A percentile compares a stretch with the other conserved stretches of the same genome.
Conservation (phyloP, 2,329 filamentous ascomycete genomes). For the Madurella fahalii region DNA sequence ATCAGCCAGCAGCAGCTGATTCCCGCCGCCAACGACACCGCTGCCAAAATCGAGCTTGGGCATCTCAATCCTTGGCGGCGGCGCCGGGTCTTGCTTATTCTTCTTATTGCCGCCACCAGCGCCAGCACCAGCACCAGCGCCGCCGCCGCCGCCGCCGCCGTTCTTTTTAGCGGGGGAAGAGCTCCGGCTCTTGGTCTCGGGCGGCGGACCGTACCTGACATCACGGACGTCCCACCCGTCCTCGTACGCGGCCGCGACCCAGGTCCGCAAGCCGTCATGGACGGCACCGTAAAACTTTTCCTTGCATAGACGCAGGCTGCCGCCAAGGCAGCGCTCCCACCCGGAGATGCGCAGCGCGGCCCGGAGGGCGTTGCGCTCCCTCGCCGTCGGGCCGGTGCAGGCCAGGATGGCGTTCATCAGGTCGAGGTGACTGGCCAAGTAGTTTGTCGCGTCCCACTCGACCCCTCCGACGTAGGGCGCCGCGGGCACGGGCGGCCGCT, state of each 20-base stretch:
- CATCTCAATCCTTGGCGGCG: slow-evolving; percentile 18
- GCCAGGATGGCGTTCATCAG: slow-evolving; percentile 88
- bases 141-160: slow-evolving; percentile 19
- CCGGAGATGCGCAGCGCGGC: slow-evolving; percentile 74
- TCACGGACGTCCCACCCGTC: slow-evolving; percentile 83
- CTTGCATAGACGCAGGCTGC: slow-evolving; percentile 83
- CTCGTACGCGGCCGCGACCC: slow-evolving; percentile 81
- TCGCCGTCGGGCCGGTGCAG: slow-evolving; percentile 60
- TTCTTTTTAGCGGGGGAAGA: slow-evolving; percentile 30
- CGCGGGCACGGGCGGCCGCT: slow-evolving; percentile 84
- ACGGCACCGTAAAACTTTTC: slow-evolving; percentile 95
- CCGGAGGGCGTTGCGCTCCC: slow-evolving; percentile 75
- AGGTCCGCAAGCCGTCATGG: slow-evolving; percentile 82
- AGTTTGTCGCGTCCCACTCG: slow-evolving; percentile 98
- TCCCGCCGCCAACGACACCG: background rate
- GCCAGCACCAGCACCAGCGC: background rate
- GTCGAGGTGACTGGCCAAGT: slow-evolving; percentile 87
- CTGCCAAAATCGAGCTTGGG: slow-evolving; percentile 14
- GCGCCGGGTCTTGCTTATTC: background rate
- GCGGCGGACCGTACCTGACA: slow-evolving; percentile 68
- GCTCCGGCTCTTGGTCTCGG: slow-evolving; percentile 43
- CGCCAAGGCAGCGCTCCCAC: slow-evolving; percentile 86
- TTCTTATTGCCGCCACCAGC: background rate
- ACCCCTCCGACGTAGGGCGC: slow-evolving; percentile 95
- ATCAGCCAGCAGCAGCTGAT: background rate